Conservation (phyloP, 768 basidiomycete species). For the Cystobasidium onofrii region DNA sequence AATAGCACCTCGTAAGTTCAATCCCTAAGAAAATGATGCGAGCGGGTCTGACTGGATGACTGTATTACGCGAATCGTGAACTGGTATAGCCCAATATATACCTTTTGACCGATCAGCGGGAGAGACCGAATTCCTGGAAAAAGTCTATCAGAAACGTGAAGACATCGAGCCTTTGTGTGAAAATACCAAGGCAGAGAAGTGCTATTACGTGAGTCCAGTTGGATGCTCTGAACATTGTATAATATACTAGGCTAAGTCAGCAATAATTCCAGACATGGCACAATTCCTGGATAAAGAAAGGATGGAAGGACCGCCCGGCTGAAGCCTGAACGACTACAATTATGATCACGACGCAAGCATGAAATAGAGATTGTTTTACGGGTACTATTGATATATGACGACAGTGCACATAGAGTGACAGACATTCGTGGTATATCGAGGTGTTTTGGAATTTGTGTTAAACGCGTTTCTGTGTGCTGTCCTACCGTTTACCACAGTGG, state of each 20-base stretch:
- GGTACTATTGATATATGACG: too few relatives aligned
- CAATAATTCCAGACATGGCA: slow-evolving; percentile 14
- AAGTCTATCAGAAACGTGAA: slow-evolving; percentile 18
- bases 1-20: slow-evolving; percentile 26
- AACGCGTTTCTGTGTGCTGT: too few relatives aligned
- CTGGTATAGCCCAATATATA: slow-evolving; percentile 27
- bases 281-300: slow-evolving; percentile 20
- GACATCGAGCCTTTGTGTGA: slow-evolving; percentile 28
- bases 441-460: too few relatives aligned
- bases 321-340: background rate
- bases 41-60: too few relatives aligned
- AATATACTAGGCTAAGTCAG: too few relatives aligned
- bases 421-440: too few relatives aligned
- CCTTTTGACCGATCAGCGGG: slow-evolving; percentile 25
- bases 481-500: too few relatives aligned
- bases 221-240: background rate
- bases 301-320: slow-evolving; percentile 18
- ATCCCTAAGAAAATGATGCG: too few relatives aligned
- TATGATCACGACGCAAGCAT: too few relatives aligned
- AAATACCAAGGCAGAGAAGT: slow-evolving; percentile 18
- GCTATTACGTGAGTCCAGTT: slow-evolving; percentile 15
- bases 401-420: too few relatives aligned
- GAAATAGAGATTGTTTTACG: too few relatives aligned
- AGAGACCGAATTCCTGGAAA: slow-evolving; percentile 25
- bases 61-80: too few relatives aligned